phyloP scores from a whole-genome alignment of 2,329 filamentous ascomycete species.

The Cyphellophora europaea region DNA sequence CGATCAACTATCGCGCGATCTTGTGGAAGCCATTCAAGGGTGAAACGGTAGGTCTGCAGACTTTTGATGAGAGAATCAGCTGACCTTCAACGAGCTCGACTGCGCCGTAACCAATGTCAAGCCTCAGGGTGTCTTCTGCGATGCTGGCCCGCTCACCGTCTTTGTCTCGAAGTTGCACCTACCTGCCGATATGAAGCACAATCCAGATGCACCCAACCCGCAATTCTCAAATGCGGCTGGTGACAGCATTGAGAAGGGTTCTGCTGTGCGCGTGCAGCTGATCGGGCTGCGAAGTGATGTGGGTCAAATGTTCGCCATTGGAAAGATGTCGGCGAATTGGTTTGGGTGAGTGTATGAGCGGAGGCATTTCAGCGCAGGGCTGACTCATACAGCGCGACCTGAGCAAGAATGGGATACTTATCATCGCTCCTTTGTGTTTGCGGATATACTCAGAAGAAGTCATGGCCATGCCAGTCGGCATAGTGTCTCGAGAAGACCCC shows the following conservation, averaged over 20 bases:
- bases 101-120: slow-evolving; percentile 88
- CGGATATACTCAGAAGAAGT: too few species aligned
- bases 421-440: too few species aligned
- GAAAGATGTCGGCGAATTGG: slow-evolving; percentile 77
- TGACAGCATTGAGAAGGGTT: slow-evolving; percentile 87
- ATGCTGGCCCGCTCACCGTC: slow-evolving; percentile 38
- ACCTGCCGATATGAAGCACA: slow-evolving; percentile 83
- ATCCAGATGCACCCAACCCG: slow-evolving; percentile 90
- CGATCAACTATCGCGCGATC: slow-evolving; percentile 87
- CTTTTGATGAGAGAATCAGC: background rate
- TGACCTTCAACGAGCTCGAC: slow-evolving; percentile 58
- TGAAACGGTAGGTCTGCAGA: slow-evolving; percentile 65
- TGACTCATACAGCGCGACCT: slow-evolving; percentile 8
- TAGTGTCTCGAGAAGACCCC: too few species aligned
- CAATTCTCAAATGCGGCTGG: slow-evolving; percentile 88
- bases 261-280: slow-evolving; percentile 87
- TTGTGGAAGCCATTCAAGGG: slow-evolving; percentile 98
- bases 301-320: slow-evolving; percentile 91
- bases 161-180: slow-evolving; percentile 54
- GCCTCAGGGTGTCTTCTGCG: slow-evolving; percentile 67
- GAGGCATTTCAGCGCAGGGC: slow-evolving; percentile 1
- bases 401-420: too few species aligned
- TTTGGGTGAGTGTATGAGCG: slow-evolving; percentile 33
- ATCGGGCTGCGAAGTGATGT: slow-evolving; percentile 91
- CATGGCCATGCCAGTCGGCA: too few species aligned